These are phyloP conservation scores for Plectosphaerella cucumerina DNA, from an alignment of 2,329 filamentous ascomycete genomes.

Conservation along the genomic window DNA sequence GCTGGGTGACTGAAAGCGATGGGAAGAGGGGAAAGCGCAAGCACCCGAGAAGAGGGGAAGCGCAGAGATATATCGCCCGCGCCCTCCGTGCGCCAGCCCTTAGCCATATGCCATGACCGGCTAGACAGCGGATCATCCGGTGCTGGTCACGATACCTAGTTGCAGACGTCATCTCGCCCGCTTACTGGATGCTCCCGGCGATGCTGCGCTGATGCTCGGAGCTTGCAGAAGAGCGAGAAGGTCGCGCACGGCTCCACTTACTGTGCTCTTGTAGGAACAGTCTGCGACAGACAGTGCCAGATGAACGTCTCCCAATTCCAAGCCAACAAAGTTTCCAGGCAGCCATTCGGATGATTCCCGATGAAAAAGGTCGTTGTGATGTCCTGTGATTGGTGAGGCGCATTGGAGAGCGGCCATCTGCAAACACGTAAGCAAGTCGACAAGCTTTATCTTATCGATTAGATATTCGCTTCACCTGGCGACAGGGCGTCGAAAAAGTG, in stretches of 20 bases:
- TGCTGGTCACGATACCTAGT: not conserved
- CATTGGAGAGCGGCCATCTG: too few species aligned
- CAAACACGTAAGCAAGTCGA: too few species aligned
- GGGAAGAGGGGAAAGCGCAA: not conserved
- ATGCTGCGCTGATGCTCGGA: not conserved
- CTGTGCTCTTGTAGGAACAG: not conserved
- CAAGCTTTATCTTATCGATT: too few species aligned
- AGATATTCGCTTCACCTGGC: too few species aligned
- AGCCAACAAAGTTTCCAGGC: not conserved
- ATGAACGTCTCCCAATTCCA: not conserved
- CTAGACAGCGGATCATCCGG: not conserved
- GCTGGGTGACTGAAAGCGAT: not conserved
- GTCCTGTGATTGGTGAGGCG: too few species aligned
- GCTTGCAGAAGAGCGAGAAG: not conserved
- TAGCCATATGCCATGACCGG: not conserved
- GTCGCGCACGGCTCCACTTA: not conserved
- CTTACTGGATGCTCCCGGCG: not conserved
- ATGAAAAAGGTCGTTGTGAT: too few species aligned
- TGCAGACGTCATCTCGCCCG: not conserved
- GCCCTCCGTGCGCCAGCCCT: not conserved
- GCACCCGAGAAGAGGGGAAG: not conserved
- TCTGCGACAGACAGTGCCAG: not conserved
- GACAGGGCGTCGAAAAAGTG: too few species aligned
- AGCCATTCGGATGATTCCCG: not conserved
- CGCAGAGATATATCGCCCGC: not conserved